Evolutionary conservation across 768 basidiomycete genomes (phyloP), one percentile per base, ranked within the genome.

Genomic region (Xerocomellus amylosporus): DNA sequence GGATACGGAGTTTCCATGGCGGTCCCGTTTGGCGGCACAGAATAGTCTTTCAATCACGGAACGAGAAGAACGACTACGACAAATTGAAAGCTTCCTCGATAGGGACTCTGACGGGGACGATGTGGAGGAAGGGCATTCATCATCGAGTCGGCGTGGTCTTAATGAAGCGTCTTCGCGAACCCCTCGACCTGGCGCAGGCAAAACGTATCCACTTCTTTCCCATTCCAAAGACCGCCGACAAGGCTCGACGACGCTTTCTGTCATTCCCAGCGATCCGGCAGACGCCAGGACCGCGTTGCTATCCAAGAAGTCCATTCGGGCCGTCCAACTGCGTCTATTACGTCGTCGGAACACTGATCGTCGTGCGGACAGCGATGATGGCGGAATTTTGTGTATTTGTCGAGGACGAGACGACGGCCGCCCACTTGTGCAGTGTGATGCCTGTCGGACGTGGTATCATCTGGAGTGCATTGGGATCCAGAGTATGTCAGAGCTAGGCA

Each of bases 371-470:
- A 75, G 73, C 12, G 76, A 76, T 13, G 79, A 79, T 6, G 79
- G 79, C 12, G 80, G 81, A 45, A 69, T 78, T 17, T 63, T 84
- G 17, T 93, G 90, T 65, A 75, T 87, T 26, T 92, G 90, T 65
- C 71, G 74, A 40, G 85, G 83, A 17, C 74, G 71, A 47, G 85
- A 88, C 60, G 86, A 90, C 54, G 89, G 86, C 4, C 75, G 85
- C n/a, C 80, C 84, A 54, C 76, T 89, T 43, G 91, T 93, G 31
- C 90, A 91, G 62, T 93, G 90, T 60, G 90, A 93, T 61, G 77
- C 78, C 5, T 93, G 90, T 67, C 76, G 82, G 65, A 84, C 76
- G 15, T 93, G 90, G 90, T 92, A 87, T 65, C 90, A 93, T 70
- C 76, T 90, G 31, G 72, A 81, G 41, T 93, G 90, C 69, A 84